phyloP scores from a whole-genome alignment of 2,329 filamentous ascomycete species.

The Plenodomus lindquistii region DNA sequence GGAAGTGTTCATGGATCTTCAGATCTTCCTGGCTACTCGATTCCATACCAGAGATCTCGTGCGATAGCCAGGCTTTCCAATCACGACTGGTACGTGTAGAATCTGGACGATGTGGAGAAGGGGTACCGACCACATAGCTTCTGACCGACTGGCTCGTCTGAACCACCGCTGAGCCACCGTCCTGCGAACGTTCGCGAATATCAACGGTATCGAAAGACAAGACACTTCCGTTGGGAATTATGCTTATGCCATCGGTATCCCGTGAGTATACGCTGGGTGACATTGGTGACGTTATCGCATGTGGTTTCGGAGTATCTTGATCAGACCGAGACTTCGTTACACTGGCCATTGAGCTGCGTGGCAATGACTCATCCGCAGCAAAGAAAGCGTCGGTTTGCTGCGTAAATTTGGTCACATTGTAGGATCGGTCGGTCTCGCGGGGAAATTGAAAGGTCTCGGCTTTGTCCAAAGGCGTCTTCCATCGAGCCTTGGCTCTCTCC shows the following conservation, averaged over 20 bases:
- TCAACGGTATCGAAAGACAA: slow-evolving; percentile 25
- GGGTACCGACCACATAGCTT: slow-evolving; percentile 46
- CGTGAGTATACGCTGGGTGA: slow-evolving; percentile 55
- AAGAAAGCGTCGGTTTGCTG: neutral
- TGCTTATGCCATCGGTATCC: slow-evolving; percentile 46
- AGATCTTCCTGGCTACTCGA: slow-evolving; percentile 31
- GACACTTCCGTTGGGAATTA: slow-evolving; percentile 40
- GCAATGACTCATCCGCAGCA: neutral
- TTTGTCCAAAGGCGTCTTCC: slow-evolving; percentile 48
- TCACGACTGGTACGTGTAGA: slow-evolving; percentile 45
- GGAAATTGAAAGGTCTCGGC: slow-evolving; percentile 30
- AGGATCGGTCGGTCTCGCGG: slow-evolving; percentile 31
- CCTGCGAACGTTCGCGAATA: slow-evolving; percentile 8
- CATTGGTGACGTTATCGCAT: slow-evolving; percentile 31
- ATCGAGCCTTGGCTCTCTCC: slow-evolving; percentile 45
- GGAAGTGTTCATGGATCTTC: slow-evolving; percentile 30
- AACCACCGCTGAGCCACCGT: slow-evolving; percentile 47
- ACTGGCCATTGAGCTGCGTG: neutral
- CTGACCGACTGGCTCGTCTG: slow-evolving; percentile 50
- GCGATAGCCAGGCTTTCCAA: slow-evolving; percentile 53
- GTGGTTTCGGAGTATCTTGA: neutral
- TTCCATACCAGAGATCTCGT: slow-evolving; percentile 48
- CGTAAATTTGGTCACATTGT: slow-evolving; percentile 13
- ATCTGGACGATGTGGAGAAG: slow-evolving; percentile 25
- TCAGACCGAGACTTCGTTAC: neutral